Base-by-base conservation (phyloP, 2,329 filamentous ascomycete genomes). In the Clarireedia paspali region DNA sequence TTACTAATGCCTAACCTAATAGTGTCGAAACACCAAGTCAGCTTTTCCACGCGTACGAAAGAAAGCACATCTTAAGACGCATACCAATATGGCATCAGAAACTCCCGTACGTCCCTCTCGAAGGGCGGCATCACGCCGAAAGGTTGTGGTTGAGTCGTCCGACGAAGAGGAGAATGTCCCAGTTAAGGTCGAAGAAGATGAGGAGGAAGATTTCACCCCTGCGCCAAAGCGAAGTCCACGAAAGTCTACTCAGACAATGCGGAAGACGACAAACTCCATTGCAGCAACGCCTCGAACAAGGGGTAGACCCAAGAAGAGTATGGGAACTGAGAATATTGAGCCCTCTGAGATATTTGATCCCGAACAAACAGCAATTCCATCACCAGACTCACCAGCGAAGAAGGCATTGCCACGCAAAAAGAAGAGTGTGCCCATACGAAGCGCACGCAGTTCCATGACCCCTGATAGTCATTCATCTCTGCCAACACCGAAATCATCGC, bases 201-300 rank as follows among this genome's bases (percentile, higher is more conserved):
- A 50, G 27, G 87, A 88, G 61, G 87, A 91, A 50, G 89, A 95
- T 50, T 94, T 91, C 66, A 87, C 87, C 46, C 90, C 90, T 2
- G 64, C 86, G 1, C 64, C 66, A 4, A 75, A 80, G 55, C 79
- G 78, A 57, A 81, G 77, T 57, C 74, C 78, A 34, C 76, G 79
- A 61, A 80, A 84, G 59, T 76, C 80, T 53, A 72, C 75, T 20
- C 67, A 67, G 36, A 76, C 80, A n/a, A 74, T 80, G 60, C 73
- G 78, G 57, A 79, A 77, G 66, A 75, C 66, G 23, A 63, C 67
- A 38, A 68, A 63, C 56, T 53, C 62, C 5, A 56, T 67, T 47
- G 59, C 61, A 38, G 56, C 59, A 47, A 65, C 67, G 5, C 60
- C 65, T 12, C 59, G 60, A 36, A 62, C 61, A 44, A 57, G 55